Evolutionary conservation across 1,139 yeast species (phyloP).

Genomic region (Kazachstania sp.): DNA sequence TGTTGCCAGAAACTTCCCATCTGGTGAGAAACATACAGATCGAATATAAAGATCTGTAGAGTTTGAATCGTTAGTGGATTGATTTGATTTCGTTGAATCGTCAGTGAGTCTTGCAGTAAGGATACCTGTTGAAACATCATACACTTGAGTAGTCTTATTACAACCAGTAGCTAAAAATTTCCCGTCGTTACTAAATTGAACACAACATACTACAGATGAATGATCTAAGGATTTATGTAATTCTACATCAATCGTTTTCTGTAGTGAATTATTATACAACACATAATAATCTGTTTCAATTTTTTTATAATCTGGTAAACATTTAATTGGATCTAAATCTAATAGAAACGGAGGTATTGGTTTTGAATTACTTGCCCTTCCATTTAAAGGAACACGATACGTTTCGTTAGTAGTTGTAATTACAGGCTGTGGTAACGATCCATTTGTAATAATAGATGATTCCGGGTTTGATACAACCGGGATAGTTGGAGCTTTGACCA

Average conservation of each 20-base stretch:
- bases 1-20: constrained; percentile 91
- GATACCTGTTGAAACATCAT: constrained; percentile 85
- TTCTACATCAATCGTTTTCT: constrained; percentile 69
- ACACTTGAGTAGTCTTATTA: constrained; percentile 90
- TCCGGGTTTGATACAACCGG: too few relatives aligned
- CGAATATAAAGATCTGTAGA: constrained; percentile 76
- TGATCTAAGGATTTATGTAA: constrained; percentile 86
- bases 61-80: neutral
- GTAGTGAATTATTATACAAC: constrained; percentile 80
- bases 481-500: neutral
- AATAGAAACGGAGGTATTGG: constrained; percentile 74
- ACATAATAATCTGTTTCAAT: constrained; percentile 82
- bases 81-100: constrained; percentile 41
- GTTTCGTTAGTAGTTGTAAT: constrained; percentile 1
- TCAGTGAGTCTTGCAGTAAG: constrained; percentile 79
- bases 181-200: constrained; percentile 83
- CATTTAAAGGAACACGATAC: constrained; percentile 29
- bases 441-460: neutral
- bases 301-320: constrained; percentile 70
- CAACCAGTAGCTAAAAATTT: constrained; percentile 93
- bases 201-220: constrained; percentile 93
- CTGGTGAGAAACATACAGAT: constrained; percentile 92
- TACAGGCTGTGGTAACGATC: neutral
- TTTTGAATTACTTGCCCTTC: constrained; percentile 51
- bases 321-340: constrained; percentile 70